A percentile compares a stretch with the other conserved stretches of the same genome.
Conservation (phyloP, 441 rosid species). For the Gossypium davidsonii region DNA sequence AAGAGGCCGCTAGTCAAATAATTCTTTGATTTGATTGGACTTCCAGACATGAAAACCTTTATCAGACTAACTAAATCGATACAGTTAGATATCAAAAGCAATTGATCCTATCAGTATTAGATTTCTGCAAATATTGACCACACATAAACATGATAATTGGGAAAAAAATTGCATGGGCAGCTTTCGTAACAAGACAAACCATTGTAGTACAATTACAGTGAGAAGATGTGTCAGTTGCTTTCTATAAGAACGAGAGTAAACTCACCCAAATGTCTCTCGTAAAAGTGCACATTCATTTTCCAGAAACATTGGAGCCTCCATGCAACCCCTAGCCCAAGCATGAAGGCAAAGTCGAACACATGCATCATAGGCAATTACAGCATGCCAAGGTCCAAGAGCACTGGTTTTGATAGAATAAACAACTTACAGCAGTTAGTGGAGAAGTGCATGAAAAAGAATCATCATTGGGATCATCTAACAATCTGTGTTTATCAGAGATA, state of each 20-base stretch:
- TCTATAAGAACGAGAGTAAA: constrained; percentile 7
- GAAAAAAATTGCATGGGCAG: neutral
- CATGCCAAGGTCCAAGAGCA: constrained; percentile 95
- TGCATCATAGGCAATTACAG: constrained; percentile 93
- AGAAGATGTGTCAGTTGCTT: neutral
- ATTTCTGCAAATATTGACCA: neutral
- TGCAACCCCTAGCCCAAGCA: constrained; percentile 98
- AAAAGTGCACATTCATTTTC: constrained; percentile 88
- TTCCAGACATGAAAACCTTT: neutral
- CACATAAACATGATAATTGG: neutral
- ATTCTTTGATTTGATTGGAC: neutral
- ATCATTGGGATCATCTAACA: constrained; percentile 2
- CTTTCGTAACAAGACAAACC: neutral
- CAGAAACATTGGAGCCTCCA: constrained; percentile 95
- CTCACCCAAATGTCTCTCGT: constrained; percentile 89
- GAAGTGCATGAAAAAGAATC: constrained; percentile 3
- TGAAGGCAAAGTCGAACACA: constrained; percentile 97
- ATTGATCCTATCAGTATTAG: neutral
- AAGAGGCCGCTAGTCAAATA: neutral
- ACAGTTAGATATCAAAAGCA: neutral
- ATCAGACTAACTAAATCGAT: neutral
- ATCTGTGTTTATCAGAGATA: constrained; percentile 19
- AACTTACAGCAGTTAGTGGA: constrained; percentile 11
- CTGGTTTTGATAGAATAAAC: constrained; percentile 35
- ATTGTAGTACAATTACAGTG: neutral